A percentile compares a stretch with the other conserved stretches of the same genome.
Evolutionary conservation across 352 stramenopile genomes (phyloP).

Genomic region (Plasmopara halstedii): DNA sequence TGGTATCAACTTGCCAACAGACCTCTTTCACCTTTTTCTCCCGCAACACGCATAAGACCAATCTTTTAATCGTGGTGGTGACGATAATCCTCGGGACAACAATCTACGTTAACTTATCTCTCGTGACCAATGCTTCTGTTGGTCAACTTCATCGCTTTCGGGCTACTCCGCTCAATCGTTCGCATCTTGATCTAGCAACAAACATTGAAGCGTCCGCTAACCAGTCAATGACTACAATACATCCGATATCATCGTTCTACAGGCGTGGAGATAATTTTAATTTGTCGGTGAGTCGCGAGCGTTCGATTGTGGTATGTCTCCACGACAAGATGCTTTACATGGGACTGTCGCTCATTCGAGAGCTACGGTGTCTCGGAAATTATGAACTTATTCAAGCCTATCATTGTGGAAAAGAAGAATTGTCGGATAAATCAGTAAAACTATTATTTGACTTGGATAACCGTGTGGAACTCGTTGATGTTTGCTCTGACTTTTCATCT

Average conservation of each 20-base stretch:
- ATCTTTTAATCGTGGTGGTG: slow-evolving; percentile 1
- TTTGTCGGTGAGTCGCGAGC: slow-evolving; percentile 1
- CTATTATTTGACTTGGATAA: slow-evolving; percentile 10
- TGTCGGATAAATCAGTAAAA: slow-evolving; percentile 7
- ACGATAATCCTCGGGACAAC: slow-evolving; percentile 6
- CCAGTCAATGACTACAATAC: background rate
- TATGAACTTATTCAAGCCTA: slow-evolving; percentile 16
- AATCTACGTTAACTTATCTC: slow-evolving; percentile 16
- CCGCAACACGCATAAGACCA: background rate
- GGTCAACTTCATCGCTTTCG: slow-evolving; percentile 12
- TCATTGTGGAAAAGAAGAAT: slow-evolving; percentile 12
- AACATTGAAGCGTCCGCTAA: slow-evolving; percentile 12
- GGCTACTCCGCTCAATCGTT: slow-evolving; percentile 3
- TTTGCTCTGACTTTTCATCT: slow-evolving; percentile 11
- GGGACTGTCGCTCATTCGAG: slow-evolving; percentile 14
- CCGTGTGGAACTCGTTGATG: slow-evolving; percentile 8
- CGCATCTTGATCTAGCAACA: slow-evolving; percentile 13
- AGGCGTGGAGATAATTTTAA: slow-evolving; percentile 5
- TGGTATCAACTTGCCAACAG: too few species aligned
- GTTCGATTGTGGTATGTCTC: slow-evolving; percentile 5
- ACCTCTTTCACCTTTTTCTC: too few species aligned
- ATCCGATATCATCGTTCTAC: slow-evolving; percentile 8
- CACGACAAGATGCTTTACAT: slow-evolving; percentile 5
- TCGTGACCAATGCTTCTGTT: slow-evolving; percentile 8
- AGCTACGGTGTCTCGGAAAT: slow-evolving; percentile 16